These are phyloP conservation scores for Leishmania lainsoni DNA, from an alignment of 208 protist genomes.

Conservation along the genomic window DNA sequence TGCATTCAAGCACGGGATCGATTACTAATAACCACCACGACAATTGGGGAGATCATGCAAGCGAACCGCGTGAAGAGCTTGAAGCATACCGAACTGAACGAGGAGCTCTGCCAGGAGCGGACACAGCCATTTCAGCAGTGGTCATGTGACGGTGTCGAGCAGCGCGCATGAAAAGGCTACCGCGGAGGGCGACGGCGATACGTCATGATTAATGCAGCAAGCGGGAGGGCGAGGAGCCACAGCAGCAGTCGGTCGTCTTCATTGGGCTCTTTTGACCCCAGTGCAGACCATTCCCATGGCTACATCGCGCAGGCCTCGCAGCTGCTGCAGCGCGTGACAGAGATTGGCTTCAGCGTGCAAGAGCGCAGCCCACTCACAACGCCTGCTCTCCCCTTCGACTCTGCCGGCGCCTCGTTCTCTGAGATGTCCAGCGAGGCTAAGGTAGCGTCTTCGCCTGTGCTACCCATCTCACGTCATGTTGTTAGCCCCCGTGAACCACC, in stretches of 20 bases:
- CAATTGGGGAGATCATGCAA: conserved; percentile 81
- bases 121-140: conserved; percentile 8
- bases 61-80: conserved; percentile 66
- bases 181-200: neutral
- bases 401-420: neutral
- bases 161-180: neutral
- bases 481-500: neutral
- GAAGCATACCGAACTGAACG: conserved; percentile 44
- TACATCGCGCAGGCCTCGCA: conserved; percentile 15
- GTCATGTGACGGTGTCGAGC: neutral
- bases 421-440: neutral
- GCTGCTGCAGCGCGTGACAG: conserved; percentile 30
- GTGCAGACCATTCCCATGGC: too few species aligned
- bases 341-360: conserved; percentile 21
- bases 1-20: conserved; percentile 39
- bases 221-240: neutral
- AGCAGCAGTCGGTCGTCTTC: conserved; percentile 3
- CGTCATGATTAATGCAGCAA: neutral
- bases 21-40: conserved; percentile 52
- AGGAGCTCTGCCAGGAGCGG: conserved; percentile 27
- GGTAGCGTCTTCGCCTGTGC: neutral
- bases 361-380: neutral
- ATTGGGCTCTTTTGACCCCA: neutral
- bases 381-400: neutral
- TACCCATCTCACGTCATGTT: neutral